phyloP scores from a whole-genome alignment of 139 green algal species.

The Chlamydomonas schloesseri region DNA sequence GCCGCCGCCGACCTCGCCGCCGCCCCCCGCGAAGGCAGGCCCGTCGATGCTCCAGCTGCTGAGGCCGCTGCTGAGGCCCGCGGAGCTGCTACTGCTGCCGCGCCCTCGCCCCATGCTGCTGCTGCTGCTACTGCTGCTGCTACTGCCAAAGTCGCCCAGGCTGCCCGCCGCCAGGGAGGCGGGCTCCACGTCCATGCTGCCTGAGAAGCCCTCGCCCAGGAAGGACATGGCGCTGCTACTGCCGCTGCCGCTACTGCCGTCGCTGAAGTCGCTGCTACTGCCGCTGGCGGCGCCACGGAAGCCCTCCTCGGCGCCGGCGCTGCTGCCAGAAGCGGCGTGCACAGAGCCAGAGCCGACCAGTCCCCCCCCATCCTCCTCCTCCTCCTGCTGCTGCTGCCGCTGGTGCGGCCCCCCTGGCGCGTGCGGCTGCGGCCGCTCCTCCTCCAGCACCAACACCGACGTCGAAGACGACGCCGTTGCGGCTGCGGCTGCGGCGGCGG shows the following conservation, averaged over 20 bases:
- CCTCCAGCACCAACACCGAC: background rate
- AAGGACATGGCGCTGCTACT: background rate
- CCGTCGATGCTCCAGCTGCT: background rate
- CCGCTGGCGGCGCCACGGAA: background rate
- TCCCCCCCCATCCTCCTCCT: background rate
- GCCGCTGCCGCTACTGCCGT: background rate
- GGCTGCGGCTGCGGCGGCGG: background rate
- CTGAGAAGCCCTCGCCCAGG: no score
- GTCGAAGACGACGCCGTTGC: background rate
- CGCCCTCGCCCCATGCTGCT: background rate
- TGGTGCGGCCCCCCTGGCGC: no score
- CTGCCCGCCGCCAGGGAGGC: no score
- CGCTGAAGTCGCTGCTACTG: background rate
- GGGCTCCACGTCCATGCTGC: no score
- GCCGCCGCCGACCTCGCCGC: no score
- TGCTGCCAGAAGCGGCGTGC: background rate
- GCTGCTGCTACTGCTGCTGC: constrained; percentile 1
- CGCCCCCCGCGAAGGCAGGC: background rate
- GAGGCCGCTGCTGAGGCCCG: constrained; percentile 23
- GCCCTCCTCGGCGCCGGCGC: background rate
- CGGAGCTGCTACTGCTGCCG: background rate
- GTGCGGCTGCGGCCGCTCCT: no score
- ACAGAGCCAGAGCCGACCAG: background rate
- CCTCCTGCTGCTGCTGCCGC: no score
- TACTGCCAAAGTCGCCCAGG: background rate